Evolutionary conservation across 73 alveolate genomes (phyloP), one percentile per base, ranked within the genome.

Genomic region (Blepharisma japonicum): DNA sequence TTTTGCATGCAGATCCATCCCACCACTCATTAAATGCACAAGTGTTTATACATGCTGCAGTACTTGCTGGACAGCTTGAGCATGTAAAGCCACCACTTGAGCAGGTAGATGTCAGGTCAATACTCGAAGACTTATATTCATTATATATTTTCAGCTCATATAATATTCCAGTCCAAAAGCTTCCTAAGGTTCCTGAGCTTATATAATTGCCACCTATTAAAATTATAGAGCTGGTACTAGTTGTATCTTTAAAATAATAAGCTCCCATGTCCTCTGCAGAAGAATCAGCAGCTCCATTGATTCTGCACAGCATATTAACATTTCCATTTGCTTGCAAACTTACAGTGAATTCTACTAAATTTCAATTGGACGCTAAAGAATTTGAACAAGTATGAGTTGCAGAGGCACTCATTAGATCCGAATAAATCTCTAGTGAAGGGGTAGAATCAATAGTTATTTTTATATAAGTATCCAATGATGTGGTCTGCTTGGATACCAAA

Each of bases 1-100:
- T 18, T 8, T n/a, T 1, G 23, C 74, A 61, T 20, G 74, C 47
- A 14, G 74, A 61, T 61, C 50, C 39, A 25, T 61, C 74, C 74
- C 74, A 61, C 14, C 23, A 61, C 3, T n/a, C 23, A 4, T 61
- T 61, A 61, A 20, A 25, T 18, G 74, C 74, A 25, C 74, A 61
- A 2, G 14, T 61, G 4, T 61, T 61, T n/a, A 61, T 61, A 61
- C 74, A 61, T 1, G 46, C 3, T 20, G 47, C 74, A 2, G 74
- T 61, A 5, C 47, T 14, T 18, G 74, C 14, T 18, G 74, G 74
- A 4, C 74, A 61, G 0, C 2, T 8, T 8, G 74, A 14, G 4
- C 74, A 61, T 9, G 11, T 18, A 14, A 25, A 61, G 2, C 18
- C 18, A 14, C 50, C 23, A 20, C 47, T 61, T 8, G 11, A 1